phyloP scores from a whole-genome alignment of 495 filamentous ascomycete genomes.

The Cercophora samala region DNA sequence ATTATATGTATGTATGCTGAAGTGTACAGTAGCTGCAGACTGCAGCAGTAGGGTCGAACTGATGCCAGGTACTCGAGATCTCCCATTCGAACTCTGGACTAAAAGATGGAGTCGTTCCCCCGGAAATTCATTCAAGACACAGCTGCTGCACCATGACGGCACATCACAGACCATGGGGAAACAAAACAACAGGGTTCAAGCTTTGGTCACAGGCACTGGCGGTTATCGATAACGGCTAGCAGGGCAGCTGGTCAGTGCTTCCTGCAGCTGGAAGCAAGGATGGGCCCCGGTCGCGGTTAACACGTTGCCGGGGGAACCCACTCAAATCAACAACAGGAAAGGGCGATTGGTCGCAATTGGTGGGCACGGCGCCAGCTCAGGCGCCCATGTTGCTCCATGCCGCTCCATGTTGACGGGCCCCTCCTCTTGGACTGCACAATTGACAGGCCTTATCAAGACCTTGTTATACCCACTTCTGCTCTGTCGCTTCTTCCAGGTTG shows the following conservation, averaged over 20 bases:
- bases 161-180: background rate
- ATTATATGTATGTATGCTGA: background rate
- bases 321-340: constrained; percentile 29
- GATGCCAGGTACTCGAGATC: background rate
- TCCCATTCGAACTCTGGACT: background rate
- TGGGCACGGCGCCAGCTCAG: constrained; percentile 25
- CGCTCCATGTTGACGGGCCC: background rate
- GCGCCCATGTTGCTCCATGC: constrained; percentile 19
- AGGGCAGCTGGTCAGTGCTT: constrained; percentile 7
- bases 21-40: background rate
- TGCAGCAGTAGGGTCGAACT: background rate
- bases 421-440: background rate
- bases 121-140: background rate
- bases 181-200: constrained; percentile 8
- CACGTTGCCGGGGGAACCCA: constrained; percentile 31
- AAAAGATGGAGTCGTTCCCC: background rate
- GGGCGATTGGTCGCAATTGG: constrained; percentile 21
- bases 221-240: constrained; percentile 5
- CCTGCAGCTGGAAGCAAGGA: constrained; percentile 9
- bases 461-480: constrained; percentile 34
- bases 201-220: background rate
- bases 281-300: constrained; percentile 20
- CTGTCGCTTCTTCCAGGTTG: constrained; percentile 6
- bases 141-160: background rate
- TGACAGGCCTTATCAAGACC: constrained; percentile 16